phyloP scores from a whole-genome alignment of 208 protist genomes.

The Leishmania aethiopica region DNA sequence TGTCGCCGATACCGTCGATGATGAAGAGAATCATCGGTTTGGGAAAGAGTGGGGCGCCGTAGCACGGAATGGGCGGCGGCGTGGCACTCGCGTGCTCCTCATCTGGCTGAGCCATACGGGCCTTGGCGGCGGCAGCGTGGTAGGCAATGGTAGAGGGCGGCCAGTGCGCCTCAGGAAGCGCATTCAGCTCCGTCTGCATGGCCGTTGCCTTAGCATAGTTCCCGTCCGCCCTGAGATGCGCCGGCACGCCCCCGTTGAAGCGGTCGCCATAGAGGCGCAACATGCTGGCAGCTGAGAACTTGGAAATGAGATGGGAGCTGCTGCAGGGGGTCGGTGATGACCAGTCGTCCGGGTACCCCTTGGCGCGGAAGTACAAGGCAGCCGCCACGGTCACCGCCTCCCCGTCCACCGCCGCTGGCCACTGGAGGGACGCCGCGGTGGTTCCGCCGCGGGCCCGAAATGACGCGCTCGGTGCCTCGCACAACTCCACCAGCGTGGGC shows the following conservation, averaged over 20 bases:
- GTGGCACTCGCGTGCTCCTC: neutral
- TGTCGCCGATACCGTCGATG: conserved; percentile 78
- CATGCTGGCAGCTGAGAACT: conserved; percentile 45
- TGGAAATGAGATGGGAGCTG: conserved; percentile 33
- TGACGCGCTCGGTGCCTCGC: conserved; percentile 26
- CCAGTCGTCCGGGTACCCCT: conserved; percentile 56
- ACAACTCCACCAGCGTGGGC: conserved; percentile 30
- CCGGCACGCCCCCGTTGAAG: conserved; percentile 46
- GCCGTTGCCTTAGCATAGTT: conserved; percentile 4
- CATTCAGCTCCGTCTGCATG: conserved; percentile 32
- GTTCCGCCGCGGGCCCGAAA: conserved; percentile 11
- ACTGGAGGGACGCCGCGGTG: neutral
- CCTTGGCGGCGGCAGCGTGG: conserved; percentile 2
- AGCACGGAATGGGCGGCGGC: conserved; percentile 1
- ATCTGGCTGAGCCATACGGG: neutral
- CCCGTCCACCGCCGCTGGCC: neutral
- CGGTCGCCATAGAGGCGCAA: conserved; percentile 41
- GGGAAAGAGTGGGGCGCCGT: conserved; percentile 49
- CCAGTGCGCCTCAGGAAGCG: conserved; percentile 29
- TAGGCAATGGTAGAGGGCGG: conserved; percentile 36
- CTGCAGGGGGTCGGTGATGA: conserved; percentile 17
- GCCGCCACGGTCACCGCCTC: conserved; percentile 21
- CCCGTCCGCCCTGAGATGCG: conserved; percentile 29
- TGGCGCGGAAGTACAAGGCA: conserved; percentile 53
- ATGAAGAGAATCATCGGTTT: conserved; percentile 72